These are phyloP conservation scores for Citrullus mucosospermus DNA, from an alignment of 306 rosid species.

Conservation along the genomic window DNA sequence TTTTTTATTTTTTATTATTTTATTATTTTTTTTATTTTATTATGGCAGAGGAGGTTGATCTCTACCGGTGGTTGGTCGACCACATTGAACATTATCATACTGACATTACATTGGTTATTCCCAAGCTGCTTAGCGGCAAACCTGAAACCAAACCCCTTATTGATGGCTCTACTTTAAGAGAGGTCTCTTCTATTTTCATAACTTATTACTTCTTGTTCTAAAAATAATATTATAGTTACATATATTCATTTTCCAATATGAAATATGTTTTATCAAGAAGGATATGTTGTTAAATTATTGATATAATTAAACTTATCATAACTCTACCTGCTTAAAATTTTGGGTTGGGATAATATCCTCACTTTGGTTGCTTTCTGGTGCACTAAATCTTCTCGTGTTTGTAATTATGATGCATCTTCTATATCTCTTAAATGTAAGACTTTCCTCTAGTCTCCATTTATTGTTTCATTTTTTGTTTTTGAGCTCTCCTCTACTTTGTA, in stretches of 20 bases:
- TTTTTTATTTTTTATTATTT: too few relatives aligned
- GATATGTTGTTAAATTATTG: too few relatives aligned
- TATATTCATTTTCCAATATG: not conserved
- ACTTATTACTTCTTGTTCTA: not conserved
- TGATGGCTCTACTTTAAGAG: conserved; percentile 35
- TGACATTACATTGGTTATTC: not conserved
- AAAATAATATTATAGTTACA: not conserved
- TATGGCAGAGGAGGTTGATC: conserved; percentile 1
- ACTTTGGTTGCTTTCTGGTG: too few relatives aligned
- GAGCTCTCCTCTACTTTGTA: too few relatives aligned
- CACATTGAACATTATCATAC: conserved; percentile 6
- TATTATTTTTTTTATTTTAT: not conserved
- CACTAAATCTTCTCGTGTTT: too few relatives aligned
- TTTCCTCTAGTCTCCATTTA: too few relatives aligned
- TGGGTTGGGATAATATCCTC: too few relatives aligned
- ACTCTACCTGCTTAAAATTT: too few relatives aligned
- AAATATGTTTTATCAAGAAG: not conserved
- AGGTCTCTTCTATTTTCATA: conserved; percentile 10
- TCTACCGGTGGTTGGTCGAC: not conserved
- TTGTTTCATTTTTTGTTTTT: too few relatives aligned
- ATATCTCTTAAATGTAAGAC: too few relatives aligned
- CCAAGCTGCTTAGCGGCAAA: conserved; percentile 3
- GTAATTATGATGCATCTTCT: too few relatives aligned
- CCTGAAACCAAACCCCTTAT: conserved; percentile 15
- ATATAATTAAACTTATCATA: too few relatives aligned